A percentile compares a stretch with the other conserved stretches of the same genome.
Evolutionary conservation across 768 basidiomycete species (phyloP).

Genomic region (Mycena rosella): DNA sequence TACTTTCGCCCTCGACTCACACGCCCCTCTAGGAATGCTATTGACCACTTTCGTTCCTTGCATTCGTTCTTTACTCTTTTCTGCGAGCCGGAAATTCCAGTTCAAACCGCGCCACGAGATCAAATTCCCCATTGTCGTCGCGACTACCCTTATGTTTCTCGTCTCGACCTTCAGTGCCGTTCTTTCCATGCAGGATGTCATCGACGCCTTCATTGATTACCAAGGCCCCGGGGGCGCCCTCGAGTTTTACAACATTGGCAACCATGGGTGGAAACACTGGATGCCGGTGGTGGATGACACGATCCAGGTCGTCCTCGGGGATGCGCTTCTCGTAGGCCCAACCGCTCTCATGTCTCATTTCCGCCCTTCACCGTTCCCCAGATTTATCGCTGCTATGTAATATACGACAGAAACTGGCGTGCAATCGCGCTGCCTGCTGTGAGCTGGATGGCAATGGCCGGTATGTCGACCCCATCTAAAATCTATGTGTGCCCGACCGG

Average conservation of each 20-base stretch:
- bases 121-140: constrained; percentile 18
- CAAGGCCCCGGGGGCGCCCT: constrained; percentile 13
- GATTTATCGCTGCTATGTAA: constrained; percentile 30
- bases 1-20: no score
- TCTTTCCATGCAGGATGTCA: constrained; percentile 20
- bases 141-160: constrained; percentile 17
- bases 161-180: constrained; percentile 20
- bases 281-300: constrained; percentile 18
- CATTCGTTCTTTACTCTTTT: constrained; percentile 26
- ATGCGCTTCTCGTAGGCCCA: constrained; percentile 12
- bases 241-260: background rate
- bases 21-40: constrained; percentile 14
- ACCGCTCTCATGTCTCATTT: background rate
- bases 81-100: constrained; percentile 14
- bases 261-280: constrained; percentile 22
- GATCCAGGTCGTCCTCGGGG: constrained; percentile 21
- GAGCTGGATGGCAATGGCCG: constrained; percentile 15
- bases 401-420: constrained; percentile 21
- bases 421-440: background rate
- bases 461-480: background rate
- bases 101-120: constrained; percentile 19
- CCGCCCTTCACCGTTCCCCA: background rate
- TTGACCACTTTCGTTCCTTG: constrained; percentile 27
- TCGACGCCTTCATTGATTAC: constrained; percentile 20
- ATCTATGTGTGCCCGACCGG: background rate